Base-by-base conservation (phyloP, 192 early-diverging fungal genomes). In the Coemansia brasiliensis region DNA sequence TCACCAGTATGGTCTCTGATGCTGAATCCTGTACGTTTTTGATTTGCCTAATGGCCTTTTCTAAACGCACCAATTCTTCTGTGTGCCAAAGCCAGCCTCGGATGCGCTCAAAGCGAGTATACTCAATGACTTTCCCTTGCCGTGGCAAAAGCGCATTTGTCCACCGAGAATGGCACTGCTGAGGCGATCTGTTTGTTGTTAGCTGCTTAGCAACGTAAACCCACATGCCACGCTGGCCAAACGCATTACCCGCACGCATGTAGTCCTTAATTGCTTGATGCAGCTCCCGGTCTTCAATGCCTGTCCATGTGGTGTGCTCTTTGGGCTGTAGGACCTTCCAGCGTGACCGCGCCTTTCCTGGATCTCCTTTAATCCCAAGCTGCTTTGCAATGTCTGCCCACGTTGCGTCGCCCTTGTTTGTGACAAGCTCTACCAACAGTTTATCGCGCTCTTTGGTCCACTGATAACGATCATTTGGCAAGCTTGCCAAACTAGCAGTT, bases 391-490 rank as follows among this genome's bases (percentile, higher is more conserved):
- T 70, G 1, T 45, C 45, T 5, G 44, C 60, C 64, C 68, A 71
- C n/a, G 46, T 39, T 15, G 25, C 12, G 0, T 24, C 18, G 3
- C 68, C 64, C 26, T 55, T 54, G 46, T 56, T 39, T 5, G 46
- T 42, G 1, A 78, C 61, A 16, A 67, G 49, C 21, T 56, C 25
- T 8, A 22, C 5, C 20, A 78, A 50, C 4, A 4, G 25, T 8
- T 26, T 32, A 42, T 78, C 74, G n/a, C 59, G 51, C n/a, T 78
- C 74, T 25, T 42, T 48, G 18, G 74, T 67, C 74, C 74, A 78
- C 18, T 12, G 56, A 39, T 39, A 56, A 3, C 74, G 64, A 35
- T 39, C 44, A 13, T 13, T 20, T 49, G 17, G 13, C 2, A 15
- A 22, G 10, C 9, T 24, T 12, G 46, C 13, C 46, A 15, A 5